These are phyloP conservation scores for Combretum micranthum DNA, from an alignment of 345 rosid species.

Conservation along the genomic window DNA sequence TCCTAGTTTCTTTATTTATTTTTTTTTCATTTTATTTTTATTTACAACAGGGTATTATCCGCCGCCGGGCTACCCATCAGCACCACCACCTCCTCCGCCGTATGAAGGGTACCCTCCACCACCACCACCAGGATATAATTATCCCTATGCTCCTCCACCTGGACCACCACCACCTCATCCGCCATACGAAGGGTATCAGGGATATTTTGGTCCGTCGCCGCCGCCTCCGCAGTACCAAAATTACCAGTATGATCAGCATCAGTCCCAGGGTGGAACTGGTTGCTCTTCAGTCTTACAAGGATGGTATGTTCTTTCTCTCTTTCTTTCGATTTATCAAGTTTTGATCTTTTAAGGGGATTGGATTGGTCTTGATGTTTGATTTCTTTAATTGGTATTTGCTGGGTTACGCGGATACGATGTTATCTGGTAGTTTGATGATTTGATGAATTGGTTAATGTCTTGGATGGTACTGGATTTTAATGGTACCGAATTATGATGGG, in stretches of 20 bases:
- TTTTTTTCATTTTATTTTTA: not conserved
- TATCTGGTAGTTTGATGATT: no score
- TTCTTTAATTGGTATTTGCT: no score
- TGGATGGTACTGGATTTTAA: no score
- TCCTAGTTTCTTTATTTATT: not conserved
- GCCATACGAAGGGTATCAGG: conserved; percentile 58
- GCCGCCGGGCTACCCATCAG: conserved; percentile 43
- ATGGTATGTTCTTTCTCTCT: conserved; percentile 41
- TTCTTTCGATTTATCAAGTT: not conserved
- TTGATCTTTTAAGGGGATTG: no score
- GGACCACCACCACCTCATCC: conserved; percentile 12
- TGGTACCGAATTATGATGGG: no score
- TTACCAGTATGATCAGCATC: conserved; percentile 37
- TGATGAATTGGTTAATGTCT: no score
- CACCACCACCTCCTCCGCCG: conserved; percentile 45
- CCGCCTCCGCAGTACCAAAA: conserved; percentile 28
- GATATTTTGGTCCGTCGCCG: conserved; percentile 49
- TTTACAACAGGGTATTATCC: not conserved
- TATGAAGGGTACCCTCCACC: conserved; percentile 47
- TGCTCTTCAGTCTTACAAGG: conserved; percentile 57
- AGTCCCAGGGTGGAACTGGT: conserved; percentile 35
- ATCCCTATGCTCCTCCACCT: conserved; percentile 26
- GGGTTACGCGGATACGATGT: no score
- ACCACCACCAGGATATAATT: conserved; percentile 15
- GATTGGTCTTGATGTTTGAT: no score